phyloP scores from a whole-genome alignment of 2,329 filamentous ascomycete genomes.

The Allantophomopsis lycopodina region DNA sequence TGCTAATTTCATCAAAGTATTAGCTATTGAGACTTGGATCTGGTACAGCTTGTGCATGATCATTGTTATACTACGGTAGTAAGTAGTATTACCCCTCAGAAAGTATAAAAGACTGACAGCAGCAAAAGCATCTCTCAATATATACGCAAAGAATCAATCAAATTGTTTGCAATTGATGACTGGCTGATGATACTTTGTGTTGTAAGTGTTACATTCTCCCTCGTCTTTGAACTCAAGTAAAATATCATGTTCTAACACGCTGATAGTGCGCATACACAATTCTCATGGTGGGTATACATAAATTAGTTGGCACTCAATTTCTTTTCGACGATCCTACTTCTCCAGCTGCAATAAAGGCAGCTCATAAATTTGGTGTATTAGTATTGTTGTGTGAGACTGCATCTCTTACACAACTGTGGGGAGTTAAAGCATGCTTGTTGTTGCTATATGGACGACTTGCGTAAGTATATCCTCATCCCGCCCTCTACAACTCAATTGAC shows the following conservation, averaged over 20 bases:
- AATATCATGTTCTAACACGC: background rate
- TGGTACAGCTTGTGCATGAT: no score
- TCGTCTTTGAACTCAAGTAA: background rate
- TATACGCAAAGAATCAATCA: background rate
- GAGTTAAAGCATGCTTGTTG: conserved; percentile 36
- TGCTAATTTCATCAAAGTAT: no score
- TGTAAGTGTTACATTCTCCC: background rate
- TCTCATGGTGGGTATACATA: background rate
- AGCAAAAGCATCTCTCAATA: no score
- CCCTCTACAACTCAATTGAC: no score
- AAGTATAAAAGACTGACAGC: no score
- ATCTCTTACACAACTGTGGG: no score
- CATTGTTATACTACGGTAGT: no score
- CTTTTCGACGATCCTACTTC: no score
- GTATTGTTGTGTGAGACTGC: background rate
- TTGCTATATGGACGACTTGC: conserved; percentile 42
- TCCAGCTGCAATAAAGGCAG: no score
- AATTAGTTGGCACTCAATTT: background rate
- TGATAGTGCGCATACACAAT: background rate
- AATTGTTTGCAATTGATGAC: background rate
- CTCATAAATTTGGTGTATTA: background rate
- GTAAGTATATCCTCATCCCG: conserved; percentile 18
- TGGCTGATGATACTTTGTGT: background rate
- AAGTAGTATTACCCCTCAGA: no score
- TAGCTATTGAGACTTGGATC: no score